Percentiles rank a stretch among this genome's conserved stretches.
Evolutionary conservation across 1,284 basidiomycete genomes (phyloP).

Genomic region (Sporisorium scitamineum): DNA sequence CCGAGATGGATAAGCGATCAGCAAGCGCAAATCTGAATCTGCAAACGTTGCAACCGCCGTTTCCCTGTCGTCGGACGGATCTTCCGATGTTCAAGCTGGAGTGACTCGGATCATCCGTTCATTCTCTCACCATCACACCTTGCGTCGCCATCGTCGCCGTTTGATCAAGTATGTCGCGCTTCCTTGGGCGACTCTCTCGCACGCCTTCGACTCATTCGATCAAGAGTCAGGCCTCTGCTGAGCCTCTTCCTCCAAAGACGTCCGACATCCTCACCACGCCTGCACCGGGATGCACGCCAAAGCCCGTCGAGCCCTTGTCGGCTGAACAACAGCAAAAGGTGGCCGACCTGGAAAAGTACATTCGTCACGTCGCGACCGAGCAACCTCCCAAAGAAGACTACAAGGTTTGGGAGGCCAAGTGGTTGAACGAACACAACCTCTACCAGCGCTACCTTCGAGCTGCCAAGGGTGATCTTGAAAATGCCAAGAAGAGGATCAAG

Average conservation of each 20-base stretch:
- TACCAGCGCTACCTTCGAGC: constrained; percentile 62
- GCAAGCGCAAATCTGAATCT: neutral
- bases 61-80: neutral
- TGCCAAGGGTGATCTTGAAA: constrained; percentile 60
- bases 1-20: constrained; percentile 18
- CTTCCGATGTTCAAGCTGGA: neutral
- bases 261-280: constrained; percentile 35
- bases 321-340: constrained; percentile 39
- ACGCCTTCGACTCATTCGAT: constrained; percentile 40
- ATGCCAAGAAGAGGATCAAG: constrained; percentile 60
- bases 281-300: constrained; percentile 27
- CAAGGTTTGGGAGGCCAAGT: constrained; percentile 52
- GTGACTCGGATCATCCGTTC: constrained; percentile 1
- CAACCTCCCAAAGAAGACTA: constrained; percentile 43
- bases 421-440: constrained; percentile 52
- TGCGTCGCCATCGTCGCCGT: neutral
- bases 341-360: constrained; percentile 30
- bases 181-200: constrained; percentile 36
- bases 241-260: constrained; percentile 40
- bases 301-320: constrained; percentile 19
- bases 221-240: constrained; percentile 17
- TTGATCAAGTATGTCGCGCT: constrained; percentile 35
- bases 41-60: too few species aligned
- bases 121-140: constrained; percentile 1
- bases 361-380: constrained; percentile 13